Evolutionary conservation across 2,329 filamentous ascomycete genomes (phyloP).

Genomic region (Sclerotinia trifoliorum): DNA sequence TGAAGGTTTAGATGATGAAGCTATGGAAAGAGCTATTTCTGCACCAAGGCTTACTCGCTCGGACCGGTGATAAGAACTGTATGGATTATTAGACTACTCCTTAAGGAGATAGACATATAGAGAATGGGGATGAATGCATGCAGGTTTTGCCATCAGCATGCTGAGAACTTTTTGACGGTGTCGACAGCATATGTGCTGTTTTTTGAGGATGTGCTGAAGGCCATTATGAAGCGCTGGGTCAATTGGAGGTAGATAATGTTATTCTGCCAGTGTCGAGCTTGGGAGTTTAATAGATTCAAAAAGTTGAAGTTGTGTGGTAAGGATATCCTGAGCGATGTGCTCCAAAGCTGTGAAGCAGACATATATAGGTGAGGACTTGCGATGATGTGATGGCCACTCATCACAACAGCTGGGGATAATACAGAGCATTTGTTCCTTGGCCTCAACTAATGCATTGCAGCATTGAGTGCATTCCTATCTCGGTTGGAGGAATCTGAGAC

Average conservation of each 20-base stretch:
- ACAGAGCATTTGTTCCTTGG: not conserved
- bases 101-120: not conserved
- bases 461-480: not conserved
- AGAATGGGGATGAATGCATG: not conserved
- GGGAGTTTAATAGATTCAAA: not conserved
- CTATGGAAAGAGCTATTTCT: constrained; percentile 9
- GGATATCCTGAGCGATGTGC: not conserved
- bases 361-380: not conserved
- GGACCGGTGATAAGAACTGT: constrained; percentile 3
- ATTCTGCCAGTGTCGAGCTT: not conserved
- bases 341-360: not conserved
- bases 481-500: not conserved
- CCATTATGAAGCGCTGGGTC: not conserved
- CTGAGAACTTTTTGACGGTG: not conserved
- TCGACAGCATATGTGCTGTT: constrained; percentile 5
- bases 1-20: constrained; percentile 9
- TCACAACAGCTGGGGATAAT: not conserved
- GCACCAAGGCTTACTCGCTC: not conserved
- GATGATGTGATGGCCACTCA: not conserved
- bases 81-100: not conserved
- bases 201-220: not conserved
- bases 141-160: constrained; percentile 12
- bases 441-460: not conserved
- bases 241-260: not conserved
- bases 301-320: not conserved